Evolutionary conservation across 75 land plant genomes (phyloP).

Genomic region (Picea sitchensis): DNA sequence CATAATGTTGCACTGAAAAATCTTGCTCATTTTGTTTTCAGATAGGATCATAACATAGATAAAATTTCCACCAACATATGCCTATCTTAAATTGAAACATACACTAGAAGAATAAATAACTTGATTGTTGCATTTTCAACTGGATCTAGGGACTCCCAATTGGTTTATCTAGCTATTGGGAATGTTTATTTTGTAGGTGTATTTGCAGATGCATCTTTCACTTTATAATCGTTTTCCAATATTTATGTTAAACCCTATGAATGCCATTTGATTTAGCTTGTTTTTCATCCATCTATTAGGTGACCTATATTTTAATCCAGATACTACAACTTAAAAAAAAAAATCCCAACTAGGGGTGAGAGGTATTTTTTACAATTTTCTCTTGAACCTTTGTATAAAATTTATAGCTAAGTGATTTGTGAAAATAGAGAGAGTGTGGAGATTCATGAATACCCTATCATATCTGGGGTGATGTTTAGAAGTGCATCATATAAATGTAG

Average conservation of each 20-base stretch:
- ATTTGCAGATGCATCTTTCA: slow-evolving; percentile 84
- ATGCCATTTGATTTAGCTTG: slow-evolving; percentile 30
- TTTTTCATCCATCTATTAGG: slow-evolving; percentile 93
- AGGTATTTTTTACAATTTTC: slow-evolving; percentile 94
- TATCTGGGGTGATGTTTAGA: slow-evolving; percentile 94
- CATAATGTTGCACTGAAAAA: too few relatives aligned
- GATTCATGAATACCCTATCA: slow-evolving; percentile 39
- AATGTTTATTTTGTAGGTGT: slow-evolving; percentile 99
- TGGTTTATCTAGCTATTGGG: slow-evolving; percentile 79
- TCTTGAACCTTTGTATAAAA: slow-evolving; percentile 92
- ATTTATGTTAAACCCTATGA: slow-evolving; percentile 95
- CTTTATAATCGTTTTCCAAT: slow-evolving; percentile 91
- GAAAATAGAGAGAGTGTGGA: slow-evolving; percentile 95
- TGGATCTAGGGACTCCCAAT: slow-evolving; percentile 59
- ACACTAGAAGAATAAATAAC: slow-evolving; percentile 78
- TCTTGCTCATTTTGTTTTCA: slow-evolving; percentile 40
- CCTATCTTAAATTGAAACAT: slow-evolving; percentile 87
- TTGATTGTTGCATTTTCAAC: slow-evolving; percentile 74
- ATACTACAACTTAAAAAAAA: slow-evolving; percentile 20
- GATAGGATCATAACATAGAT: slow-evolving; percentile 95
- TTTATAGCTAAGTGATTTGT: slow-evolving; percentile 91
- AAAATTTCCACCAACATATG: slow-evolving; percentile 92
- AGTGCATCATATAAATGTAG: slow-evolving; percentile 87
- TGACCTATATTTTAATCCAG: slow-evolving; percentile 80
- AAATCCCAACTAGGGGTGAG: slow-evolving; percentile 65